Evolutionary conservation across 2,329 filamentous ascomycete genomes (phyloP).

Genomic region (Cordyceps cicadae): DNA sequence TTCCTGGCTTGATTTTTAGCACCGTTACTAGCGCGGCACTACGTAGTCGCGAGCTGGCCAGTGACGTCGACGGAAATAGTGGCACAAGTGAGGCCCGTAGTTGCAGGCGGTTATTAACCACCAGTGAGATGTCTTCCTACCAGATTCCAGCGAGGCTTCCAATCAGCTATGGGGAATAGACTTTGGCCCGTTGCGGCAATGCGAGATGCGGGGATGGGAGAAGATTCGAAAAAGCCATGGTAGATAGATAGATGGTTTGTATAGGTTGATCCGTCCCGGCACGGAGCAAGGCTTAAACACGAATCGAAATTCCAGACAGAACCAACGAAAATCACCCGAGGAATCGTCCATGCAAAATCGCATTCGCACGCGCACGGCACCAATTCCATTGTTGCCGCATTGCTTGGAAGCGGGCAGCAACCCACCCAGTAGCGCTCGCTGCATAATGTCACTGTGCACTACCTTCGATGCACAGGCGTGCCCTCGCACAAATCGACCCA

Average conservation of each 20-base stretch:
- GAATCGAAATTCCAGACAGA: neutral
- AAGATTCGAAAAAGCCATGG: neutral
- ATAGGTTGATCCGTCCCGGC: neutral
- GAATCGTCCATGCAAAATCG: neutral
- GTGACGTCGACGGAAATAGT: neutral
- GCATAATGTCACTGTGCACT: neutral
- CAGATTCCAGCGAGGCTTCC: neutral
- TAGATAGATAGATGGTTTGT: neutral
- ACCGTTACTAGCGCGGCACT: neutral
- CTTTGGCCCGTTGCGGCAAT: neutral
- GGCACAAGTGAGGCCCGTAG: neutral
- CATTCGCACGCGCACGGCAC: neutral
- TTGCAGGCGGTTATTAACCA: neutral
- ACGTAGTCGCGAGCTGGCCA: neutral
- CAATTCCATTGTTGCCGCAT: constrained; percentile 4
- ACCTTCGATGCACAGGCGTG: neutral
- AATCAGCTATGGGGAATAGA: neutral
- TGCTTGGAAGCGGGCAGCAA: constrained; percentile 1
- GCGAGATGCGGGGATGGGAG: neutral
- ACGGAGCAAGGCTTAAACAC: neutral
- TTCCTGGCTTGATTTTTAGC: neutral
- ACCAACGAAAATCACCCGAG: neutral
- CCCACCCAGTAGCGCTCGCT: neutral
- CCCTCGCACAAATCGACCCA: neutral
- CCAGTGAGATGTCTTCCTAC: neutral